Evolutionary conservation across 331 rosid genomes (phyloP).

Genomic region (Malus hybrid): DNA sequence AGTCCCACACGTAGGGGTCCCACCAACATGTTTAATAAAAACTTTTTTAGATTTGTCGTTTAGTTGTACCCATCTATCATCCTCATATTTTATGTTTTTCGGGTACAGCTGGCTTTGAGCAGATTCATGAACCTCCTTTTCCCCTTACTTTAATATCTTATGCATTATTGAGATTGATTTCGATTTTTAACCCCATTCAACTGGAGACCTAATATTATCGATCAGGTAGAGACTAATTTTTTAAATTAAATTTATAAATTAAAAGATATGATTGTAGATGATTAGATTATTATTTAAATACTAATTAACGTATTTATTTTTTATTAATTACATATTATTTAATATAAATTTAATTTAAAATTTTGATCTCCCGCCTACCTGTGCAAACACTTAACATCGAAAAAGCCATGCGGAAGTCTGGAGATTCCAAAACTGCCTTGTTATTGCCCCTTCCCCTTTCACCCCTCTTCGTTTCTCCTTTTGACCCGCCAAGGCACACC

Average conservation of each 20-base stretch:
- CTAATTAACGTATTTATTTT: too few species aligned
- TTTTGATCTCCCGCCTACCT: accelerated
- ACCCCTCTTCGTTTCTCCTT: not conserved
- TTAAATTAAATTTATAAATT: too few species aligned
- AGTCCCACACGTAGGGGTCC: not conserved
- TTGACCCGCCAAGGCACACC: too few species aligned
- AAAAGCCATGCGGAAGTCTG: too few species aligned
- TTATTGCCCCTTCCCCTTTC: not conserved
- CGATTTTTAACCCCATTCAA: not conserved
- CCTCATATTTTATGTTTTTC: not conserved
- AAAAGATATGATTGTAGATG: too few species aligned
- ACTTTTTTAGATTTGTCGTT: not conserved
- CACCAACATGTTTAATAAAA: not conserved
- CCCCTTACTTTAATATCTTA: not conserved
- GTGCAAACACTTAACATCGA: too few species aligned
- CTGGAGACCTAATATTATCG: not conserved
- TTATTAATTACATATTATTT: too few species aligned
- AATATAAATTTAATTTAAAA: too few species aligned
- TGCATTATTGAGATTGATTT: not conserved
- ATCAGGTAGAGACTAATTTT: too few species aligned
- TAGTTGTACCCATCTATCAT: not conserved
- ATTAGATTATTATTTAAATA: too few species aligned
- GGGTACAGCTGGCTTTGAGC: not conserved
- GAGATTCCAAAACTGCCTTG: too few species aligned
- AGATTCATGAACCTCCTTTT: constrained; percentile 9